Conservation (phyloP, 805 yeast species). For the Metschnikowia matae region DNA sequence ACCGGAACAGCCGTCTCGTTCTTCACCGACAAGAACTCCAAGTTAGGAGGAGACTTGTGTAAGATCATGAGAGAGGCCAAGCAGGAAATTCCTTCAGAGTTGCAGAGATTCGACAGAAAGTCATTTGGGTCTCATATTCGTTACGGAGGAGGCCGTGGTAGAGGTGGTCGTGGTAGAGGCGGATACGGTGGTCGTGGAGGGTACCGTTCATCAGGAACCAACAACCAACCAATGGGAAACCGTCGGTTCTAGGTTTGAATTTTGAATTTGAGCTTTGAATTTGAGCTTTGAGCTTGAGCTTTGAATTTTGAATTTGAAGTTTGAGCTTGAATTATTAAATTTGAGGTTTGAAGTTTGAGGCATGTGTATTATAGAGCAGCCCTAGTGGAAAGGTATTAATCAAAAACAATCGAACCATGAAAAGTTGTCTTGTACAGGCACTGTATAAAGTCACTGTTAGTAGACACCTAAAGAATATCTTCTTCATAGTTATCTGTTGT, state of each 20-base stretch:
- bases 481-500: too few species aligned
- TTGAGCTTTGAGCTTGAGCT: too few species aligned
- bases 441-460: too few species aligned
- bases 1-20: conserved; percentile 93
- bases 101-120: conserved; percentile 59
- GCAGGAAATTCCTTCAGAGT: conserved; percentile 79
- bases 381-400: not conserved
- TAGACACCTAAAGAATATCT: too few species aligned
- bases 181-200: conserved; percentile 47
- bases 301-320: too few species aligned
- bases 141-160: conserved; percentile 36
- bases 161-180: conserved; percentile 36
- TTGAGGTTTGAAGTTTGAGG: too few species aligned
- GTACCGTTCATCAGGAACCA: conserved; percentile 45
- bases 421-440: too few species aligned
- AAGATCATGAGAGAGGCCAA: conserved; percentile 93
- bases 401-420: too few species aligned
- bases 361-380: not conserved
- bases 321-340: too few species aligned
- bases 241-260: conserved; percentile 47
- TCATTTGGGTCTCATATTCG: conserved; percentile 62
- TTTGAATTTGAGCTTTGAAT: too few species aligned
- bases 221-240: conserved; percentile 47
- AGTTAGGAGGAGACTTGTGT: conserved; percentile 85
- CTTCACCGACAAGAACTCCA: conserved; percentile 83